Percentiles rank a stretch among this genome's conserved stretches.
These are phyloP conservation scores for Rhynchosporium secalis DNA, from an alignment of 2,329 filamentous ascomycete species.

Conservation along the genomic window DNA sequence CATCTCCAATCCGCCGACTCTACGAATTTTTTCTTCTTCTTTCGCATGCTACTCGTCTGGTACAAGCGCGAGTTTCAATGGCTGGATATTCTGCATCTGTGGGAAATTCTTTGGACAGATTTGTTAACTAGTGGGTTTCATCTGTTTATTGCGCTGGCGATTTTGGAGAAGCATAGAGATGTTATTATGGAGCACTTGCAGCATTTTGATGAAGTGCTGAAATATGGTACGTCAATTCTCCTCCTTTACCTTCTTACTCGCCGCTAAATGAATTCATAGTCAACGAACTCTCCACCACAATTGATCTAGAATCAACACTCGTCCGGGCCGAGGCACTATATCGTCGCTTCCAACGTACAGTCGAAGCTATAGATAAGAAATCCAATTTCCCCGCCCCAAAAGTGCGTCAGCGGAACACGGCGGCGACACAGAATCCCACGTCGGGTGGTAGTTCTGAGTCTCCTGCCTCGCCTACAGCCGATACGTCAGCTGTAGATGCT, in stretches of 20 bases:
- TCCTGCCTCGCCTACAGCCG: slow-evolving; percentile 21
- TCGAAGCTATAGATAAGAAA: slow-evolving; percentile 92
- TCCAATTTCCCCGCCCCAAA: slow-evolving; percentile 71
- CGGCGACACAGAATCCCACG: slow-evolving; percentile 11
- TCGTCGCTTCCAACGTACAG: slow-evolving; percentile 79
- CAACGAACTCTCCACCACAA: slow-evolving; percentile 91
- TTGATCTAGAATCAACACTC: slow-evolving; percentile 84
- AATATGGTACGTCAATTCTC: slow-evolving; percentile 70
- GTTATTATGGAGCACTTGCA: slow-evolving; percentile 93
- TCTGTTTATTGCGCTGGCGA: slow-evolving; percentile 88
- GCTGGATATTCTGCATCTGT: slow-evolving; percentile 80
- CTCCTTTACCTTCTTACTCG: not conserved
- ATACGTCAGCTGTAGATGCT: slow-evolving; percentile 41
- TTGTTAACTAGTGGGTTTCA: slow-evolving; percentile 88
- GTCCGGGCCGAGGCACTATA: slow-evolving; percentile 88
- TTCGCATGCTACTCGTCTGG: slow-evolving; percentile 98
- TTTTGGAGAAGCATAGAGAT: slow-evolving; percentile 92
- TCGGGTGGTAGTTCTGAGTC: slow-evolving; percentile 14
- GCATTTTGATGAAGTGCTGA: slow-evolving; percentile 95
- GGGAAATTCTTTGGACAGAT: slow-evolving; percentile 95
- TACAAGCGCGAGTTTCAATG: slow-evolving; percentile 97
- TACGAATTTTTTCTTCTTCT: slow-evolving; percentile 99
- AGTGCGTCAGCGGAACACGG: slow-evolving; percentile 35
- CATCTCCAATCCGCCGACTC: slow-evolving; percentile 89
- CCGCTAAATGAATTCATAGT: slow-evolving; percentile 52